Conservation (phyloP, 306 rosid genomes). For the Vigna angularis region DNA sequence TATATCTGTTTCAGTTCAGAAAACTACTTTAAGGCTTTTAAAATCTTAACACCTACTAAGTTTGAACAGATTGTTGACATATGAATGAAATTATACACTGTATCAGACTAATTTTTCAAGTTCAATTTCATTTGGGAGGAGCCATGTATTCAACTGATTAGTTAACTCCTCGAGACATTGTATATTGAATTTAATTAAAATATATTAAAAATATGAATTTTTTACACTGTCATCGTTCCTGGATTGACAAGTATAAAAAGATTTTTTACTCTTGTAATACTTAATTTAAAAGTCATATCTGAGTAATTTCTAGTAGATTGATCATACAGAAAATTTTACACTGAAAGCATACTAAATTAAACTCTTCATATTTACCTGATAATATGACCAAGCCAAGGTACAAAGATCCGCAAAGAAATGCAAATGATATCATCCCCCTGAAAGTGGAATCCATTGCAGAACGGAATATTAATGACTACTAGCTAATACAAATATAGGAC, state of each 20-base stretch:
- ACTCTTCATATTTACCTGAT: constrained; percentile 50
- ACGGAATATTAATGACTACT: constrained; percentile 22
- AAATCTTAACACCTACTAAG: background rate
- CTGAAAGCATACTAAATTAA: background rate
- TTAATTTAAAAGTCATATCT: background rate
- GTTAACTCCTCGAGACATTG: background rate
- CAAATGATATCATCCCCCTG: constrained; percentile 64
- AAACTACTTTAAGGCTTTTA: background rate
- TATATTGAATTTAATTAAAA: background rate
- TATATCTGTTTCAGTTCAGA: background rate
- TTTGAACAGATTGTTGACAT: background rate
- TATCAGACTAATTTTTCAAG: constrained; percentile 11
- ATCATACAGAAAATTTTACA: background rate
- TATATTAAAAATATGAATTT: background rate
- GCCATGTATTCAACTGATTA: constrained; percentile 1
- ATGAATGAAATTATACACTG: background rate
- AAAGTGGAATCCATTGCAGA: constrained; percentile 34
- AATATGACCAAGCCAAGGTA: constrained; percentile 67
- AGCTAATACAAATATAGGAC: background rate
- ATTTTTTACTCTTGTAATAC: background rate
- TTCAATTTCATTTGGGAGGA: constrained; percentile 3
- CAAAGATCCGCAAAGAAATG: constrained; percentile 54
- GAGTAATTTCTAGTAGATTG: background rate
- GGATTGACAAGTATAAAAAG: background rate
- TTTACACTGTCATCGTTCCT: background rate